Conservation (phyloP, 768 basidiomycete genomes). For the Boletus sp. region DNA sequence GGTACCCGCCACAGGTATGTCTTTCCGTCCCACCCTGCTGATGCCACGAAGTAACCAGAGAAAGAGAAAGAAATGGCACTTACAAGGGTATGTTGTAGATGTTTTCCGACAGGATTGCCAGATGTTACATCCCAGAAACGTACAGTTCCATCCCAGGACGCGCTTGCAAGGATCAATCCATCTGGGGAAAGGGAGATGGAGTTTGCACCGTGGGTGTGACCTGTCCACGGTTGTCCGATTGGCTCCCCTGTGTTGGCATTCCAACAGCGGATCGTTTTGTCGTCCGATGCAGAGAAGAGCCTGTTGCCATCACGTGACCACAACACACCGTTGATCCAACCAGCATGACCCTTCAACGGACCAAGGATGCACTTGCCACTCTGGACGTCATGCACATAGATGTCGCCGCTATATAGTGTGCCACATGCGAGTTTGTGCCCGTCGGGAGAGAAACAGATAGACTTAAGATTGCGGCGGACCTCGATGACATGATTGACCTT, state of each 20-base stretch:
- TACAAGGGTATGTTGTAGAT: not conserved
- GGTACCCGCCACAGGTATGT: constrained; percentile 4
- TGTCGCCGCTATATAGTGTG: too few species aligned
- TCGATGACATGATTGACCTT: not conserved
- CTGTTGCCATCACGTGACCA: constrained; percentile 12
- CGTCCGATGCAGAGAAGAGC: not conserved
- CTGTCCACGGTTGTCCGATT: constrained; percentile 7
- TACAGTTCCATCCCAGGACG: constrained; percentile 1
- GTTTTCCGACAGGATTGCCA: not conserved
- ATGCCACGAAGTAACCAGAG: constrained; percentile 3
- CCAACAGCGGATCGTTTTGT: constrained; percentile 9
- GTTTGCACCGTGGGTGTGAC: constrained; percentile 2
- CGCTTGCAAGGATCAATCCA: constrained; percentile 7
- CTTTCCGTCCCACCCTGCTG: not conserved
- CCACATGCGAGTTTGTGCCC: constrained; percentile 1
- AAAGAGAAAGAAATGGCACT: constrained; percentile 1
- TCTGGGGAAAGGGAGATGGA: constrained; percentile 1
- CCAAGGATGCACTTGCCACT: not conserved
- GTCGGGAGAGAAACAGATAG: not conserved
- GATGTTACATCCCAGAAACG: constrained; percentile 10
- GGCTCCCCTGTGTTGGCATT: not conserved
- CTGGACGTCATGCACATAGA: too few species aligned
- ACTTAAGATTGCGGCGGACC: too few species aligned
- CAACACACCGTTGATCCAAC: not conserved
- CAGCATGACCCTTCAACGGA: not conserved